Evolutionary conservation across 2,329 filamentous ascomycete genomes (phyloP).

Genomic region (Phaeosphaeriaceae sp.): DNA sequence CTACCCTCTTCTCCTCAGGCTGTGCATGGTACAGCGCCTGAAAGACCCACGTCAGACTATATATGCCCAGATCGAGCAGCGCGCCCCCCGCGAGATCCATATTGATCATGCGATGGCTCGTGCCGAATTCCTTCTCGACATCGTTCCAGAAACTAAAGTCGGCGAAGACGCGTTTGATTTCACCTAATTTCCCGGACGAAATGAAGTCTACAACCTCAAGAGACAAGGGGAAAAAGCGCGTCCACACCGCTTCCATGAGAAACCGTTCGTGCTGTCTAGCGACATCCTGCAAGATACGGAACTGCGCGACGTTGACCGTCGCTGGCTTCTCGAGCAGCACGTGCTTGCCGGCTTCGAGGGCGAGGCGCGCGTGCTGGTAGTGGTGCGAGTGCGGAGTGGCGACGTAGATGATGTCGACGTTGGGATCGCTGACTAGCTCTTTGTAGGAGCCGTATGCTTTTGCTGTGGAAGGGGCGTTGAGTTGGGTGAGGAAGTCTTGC

Average conservation of each 20-base stretch:
- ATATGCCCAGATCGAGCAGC: slow-evolving; percentile 83
- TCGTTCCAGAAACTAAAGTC: slow-evolving; percentile 66
- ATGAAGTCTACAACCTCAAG: slow-evolving; percentile 73
- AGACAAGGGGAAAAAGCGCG: slow-evolving; percentile 83
- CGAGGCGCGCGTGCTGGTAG: slow-evolving; percentile 85
- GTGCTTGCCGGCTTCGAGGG: slow-evolving; percentile 80
- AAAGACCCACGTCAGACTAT: slow-evolving; percentile 88
- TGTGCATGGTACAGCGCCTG: slow-evolving; percentile 84
- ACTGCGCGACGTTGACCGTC: slow-evolving; percentile 80
- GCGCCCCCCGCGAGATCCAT: slow-evolving; percentile 80
- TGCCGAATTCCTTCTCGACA: slow-evolving; percentile 62
- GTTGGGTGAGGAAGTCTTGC: slow-evolving; percentile 72
- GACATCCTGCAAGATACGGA: slow-evolving; percentile 73
- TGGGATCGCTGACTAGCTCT: slow-evolving; percentile 76
- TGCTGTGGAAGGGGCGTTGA: slow-evolving; percentile 70
- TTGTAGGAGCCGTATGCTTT: slow-evolving; percentile 79
- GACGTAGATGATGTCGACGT: slow-evolving; percentile 85
- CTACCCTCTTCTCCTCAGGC: slow-evolving; percentile 64
- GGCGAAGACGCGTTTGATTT: slow-evolving; percentile 62
- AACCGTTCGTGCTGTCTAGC: slow-evolving; percentile 69
- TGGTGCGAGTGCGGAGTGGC: slow-evolving; percentile 91
- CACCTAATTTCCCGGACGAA: slow-evolving; percentile 57
- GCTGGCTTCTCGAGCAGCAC: slow-evolving; percentile 91
- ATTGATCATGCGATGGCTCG: slow-evolving; percentile 80
- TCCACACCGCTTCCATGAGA: slow-evolving; percentile 75